A percentile compares a stretch with the other conserved stretches of the same genome.
phyloP scores from a whole-genome alignment of 768 basidiomycete species.

The Cyathus striatus region DNA sequence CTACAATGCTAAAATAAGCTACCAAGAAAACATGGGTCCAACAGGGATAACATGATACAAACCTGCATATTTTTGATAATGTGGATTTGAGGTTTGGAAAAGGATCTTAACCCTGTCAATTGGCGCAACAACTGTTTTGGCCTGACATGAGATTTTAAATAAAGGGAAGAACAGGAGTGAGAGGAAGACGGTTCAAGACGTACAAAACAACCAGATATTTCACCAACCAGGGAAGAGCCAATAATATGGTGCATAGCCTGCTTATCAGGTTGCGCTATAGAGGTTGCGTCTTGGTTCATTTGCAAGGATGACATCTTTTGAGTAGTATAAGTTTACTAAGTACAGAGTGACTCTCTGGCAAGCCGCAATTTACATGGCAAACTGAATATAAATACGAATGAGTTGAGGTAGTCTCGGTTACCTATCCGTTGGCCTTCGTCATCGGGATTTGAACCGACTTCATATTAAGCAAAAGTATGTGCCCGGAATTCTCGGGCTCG shows the following conservation, averaged over 20 bases:
- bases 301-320: too few species aligned
- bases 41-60: constrained; percentile 12
- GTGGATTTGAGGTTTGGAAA: constrained; percentile 94
- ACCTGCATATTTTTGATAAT: constrained; percentile 93
- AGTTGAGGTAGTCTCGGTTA: too few species aligned
- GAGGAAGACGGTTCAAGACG: constrained; percentile 29
- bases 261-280: constrained; percentile 42
- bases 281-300: constrained; percentile 58
- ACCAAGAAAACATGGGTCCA: not conserved
- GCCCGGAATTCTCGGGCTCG: too few species aligned
- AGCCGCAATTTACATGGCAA: too few species aligned
- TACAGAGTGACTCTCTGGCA: too few species aligned
- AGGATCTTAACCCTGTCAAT: constrained; percentile 98
- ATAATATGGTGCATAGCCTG: constrained; percentile 56
- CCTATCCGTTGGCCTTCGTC: too few species aligned
- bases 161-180: constrained; percentile 7
- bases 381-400: too few species aligned
- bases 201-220: constrained; percentile 90
- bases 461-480: too few species aligned
- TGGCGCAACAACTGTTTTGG: constrained; percentile 92
- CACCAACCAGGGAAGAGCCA: constrained; percentile 87
- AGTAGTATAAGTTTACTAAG: too few species aligned
- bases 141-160: constrained; percentile 44
- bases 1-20: constrained; percentile 33
- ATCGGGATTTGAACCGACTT: too few species aligned